Percentiles rank a stretch among this genome's conserved stretches.
Evolutionary conservation across 306 rosid genomes (phyloP).

Genomic region (Benincasa hispida): DNA sequence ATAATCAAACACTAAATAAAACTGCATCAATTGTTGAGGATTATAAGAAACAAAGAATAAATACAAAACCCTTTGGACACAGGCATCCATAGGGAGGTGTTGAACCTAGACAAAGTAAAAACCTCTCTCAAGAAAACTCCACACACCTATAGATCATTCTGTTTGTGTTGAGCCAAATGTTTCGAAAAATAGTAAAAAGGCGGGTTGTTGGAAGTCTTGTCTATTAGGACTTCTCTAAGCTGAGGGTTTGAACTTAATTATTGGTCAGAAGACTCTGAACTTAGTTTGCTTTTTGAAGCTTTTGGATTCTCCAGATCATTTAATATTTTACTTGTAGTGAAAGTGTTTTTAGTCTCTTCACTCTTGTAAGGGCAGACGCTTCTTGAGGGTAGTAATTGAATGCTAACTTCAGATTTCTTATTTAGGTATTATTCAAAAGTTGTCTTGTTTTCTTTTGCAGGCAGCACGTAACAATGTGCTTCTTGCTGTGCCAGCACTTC

Average conservation of each 20-base stretch:
- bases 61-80: not conserved
- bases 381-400: not conserved
- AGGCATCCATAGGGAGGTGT: not conserved
- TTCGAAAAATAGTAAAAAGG: not conserved
- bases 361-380: not conserved
- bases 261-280: not conserved
- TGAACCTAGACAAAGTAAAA: not conserved
- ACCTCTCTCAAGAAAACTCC: not conserved
- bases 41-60: not conserved
- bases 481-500: slow-evolving; percentile 94
- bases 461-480: slow-evolving; percentile 95
- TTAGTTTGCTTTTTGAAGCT: not conserved
- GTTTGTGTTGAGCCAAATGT: not conserved
- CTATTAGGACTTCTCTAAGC: not conserved
- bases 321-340: not conserved
- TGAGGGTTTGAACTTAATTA: not conserved
- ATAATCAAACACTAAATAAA: not conserved
- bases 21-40: not conserved
- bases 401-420: not conserved
- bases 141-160: not conserved
- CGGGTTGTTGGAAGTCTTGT: not conserved
- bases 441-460: slow-evolving; percentile 30
- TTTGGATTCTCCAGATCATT: not conserved
- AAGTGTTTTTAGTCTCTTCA: not conserved
- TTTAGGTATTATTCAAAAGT: not conserved